Percentiles rank a stretch among this genome's conserved stretches.
phyloP scores from a whole-genome alignment of 129 eudicot genomes.

The Centella asiatica region DNA sequence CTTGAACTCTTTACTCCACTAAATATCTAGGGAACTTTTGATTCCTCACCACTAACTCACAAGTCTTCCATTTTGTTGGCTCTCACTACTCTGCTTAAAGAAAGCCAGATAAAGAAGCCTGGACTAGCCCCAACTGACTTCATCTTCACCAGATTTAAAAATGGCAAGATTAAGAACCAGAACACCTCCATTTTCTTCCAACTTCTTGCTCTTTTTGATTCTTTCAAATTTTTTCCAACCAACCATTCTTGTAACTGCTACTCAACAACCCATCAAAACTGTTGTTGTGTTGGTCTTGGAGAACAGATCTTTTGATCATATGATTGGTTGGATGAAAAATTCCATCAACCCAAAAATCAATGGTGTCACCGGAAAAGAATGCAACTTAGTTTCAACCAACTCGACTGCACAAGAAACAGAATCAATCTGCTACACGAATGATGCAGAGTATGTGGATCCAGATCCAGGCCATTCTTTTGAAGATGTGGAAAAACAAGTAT shows the following conservation, averaged over 20 bases:
- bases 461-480: slow-evolving; percentile 91
- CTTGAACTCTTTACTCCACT: neutral
- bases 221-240: slow-evolving; percentile 30
- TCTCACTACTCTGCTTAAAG: neutral
- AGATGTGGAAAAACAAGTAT: slow-evolving; percentile 68
- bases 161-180: slow-evolving; percentile 20
- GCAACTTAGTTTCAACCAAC: slow-evolving; percentile 70
- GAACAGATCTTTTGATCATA: slow-evolving; percentile 91
- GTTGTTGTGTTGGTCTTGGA: slow-evolving; percentile 79
- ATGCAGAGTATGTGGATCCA: slow-evolving; percentile 82
- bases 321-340: slow-evolving; percentile 97
- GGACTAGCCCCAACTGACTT: neutral
- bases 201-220: slow-evolving; percentile 36
- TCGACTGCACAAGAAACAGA: slow-evolving; percentile 19
- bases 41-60: neutral
- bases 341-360: slow-evolving; percentile 67
- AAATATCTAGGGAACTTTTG: neutral
- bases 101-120: neutral
- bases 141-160: neutral
- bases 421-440: slow-evolving; percentile 54
- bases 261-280: slow-evolving; percentile 78
- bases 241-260: slow-evolving; percentile 24
- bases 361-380: slow-evolving; percentile 78
- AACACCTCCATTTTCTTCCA: slow-evolving; percentile 19
- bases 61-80: neutral